phyloP scores from a whole-genome alignment of 2,329 filamentous ascomycete genomes.

The Phyllosticta capitalensis region DNA sequence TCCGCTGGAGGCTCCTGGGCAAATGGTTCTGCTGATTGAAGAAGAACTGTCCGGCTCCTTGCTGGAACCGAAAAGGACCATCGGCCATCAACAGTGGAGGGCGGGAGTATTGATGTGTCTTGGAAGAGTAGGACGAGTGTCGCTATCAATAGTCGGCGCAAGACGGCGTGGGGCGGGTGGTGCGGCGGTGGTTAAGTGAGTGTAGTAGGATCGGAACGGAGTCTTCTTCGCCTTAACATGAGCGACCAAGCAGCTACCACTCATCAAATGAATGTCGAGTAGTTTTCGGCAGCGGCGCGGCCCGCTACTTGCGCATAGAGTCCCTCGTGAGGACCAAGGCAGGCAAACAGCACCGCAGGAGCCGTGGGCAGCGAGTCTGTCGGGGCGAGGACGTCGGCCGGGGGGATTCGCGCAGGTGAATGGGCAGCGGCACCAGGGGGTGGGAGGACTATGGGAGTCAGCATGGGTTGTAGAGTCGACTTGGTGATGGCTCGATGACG shows the following conservation, averaged over 20 bases:
- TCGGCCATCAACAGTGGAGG: constrained; percentile 54
- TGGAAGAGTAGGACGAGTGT: constrained; percentile 1
- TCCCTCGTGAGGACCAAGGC: constrained; percentile 1
- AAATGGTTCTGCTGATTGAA: constrained; percentile 41
- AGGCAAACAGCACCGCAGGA: constrained; percentile 1
- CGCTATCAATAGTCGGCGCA: constrained; percentile 10
- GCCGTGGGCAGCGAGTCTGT: constrained; percentile 2
- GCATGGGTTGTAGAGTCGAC: constrained; percentile 1
- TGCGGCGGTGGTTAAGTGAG: constrained; percentile 28
- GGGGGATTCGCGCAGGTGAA: background rate
- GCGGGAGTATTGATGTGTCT: constrained; percentile 2
- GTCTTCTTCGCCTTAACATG: constrained; percentile 42
- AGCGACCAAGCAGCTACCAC: constrained; percentile 13
- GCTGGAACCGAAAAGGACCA: constrained; percentile 54
- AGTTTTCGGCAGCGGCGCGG: constrained; percentile 2
- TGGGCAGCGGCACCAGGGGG: background rate
- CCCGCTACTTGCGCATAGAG: constrained; percentile 5
- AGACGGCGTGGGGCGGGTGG: constrained; percentile 16
- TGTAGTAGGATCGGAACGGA: constrained; percentile 35
- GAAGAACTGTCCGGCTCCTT: constrained; percentile 52
- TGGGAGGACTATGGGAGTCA: constrained; percentile 1
- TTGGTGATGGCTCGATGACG: constrained; percentile 9
- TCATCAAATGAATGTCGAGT: constrained; percentile 11
- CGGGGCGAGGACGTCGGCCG: background rate
- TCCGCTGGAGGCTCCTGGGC: constrained; percentile 36